These are phyloP conservation scores for Diaporthe batatas DNA, from an alignment of 2,329 filamentous ascomycete species.

Conservation along the genomic window DNA sequence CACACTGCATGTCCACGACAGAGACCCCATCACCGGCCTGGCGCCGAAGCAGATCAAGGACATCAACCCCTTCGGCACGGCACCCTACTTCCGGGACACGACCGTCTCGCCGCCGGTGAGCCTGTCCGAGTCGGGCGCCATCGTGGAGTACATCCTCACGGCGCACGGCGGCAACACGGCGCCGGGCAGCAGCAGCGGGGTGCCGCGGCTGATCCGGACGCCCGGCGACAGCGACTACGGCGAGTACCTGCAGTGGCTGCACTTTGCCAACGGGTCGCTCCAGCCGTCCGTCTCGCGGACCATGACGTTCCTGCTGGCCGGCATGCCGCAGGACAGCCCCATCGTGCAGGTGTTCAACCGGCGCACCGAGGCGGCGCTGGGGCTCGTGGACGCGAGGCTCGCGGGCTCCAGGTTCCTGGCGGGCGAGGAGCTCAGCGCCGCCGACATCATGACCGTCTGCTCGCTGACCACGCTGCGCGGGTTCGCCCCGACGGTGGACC, in stretches of 20 bases:
- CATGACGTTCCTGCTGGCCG: slow-evolving; percentile 54
- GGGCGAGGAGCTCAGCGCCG: slow-evolving; percentile 72
- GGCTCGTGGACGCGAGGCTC: slow-evolving; percentile 64
- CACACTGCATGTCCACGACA: slow-evolving; percentile 48
- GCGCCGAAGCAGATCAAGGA: slow-evolving; percentile 56
- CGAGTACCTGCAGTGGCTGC: slow-evolving; percentile 75
- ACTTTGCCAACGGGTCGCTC: slow-evolving; percentile 62
- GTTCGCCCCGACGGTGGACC: slow-evolving; percentile 58
- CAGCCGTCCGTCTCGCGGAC: slow-evolving; percentile 32
- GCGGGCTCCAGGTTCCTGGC: slow-evolving; percentile 66
- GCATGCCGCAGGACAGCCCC: slow-evolving; percentile 47
- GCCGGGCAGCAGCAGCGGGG: slow-evolving; percentile 14
- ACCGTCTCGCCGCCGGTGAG: slow-evolving; percentile 53
- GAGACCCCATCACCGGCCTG: slow-evolving; percentile 49
- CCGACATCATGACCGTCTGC: slow-evolving; percentile 75
- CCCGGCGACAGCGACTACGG: slow-evolving; percentile 66
- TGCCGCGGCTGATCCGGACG: slow-evolving; percentile 53
- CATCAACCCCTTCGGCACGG: slow-evolving; percentile 65
- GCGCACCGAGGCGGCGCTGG: slow-evolving; percentile 50
- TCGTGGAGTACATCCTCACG: slow-evolving; percentile 71
- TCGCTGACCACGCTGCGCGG: slow-evolving; percentile 71
- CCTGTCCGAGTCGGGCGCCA: slow-evolving; percentile 71
- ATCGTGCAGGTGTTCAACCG: slow-evolving; percentile 49
- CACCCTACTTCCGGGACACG: slow-evolving; percentile 72
- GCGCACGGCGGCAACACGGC: slow-evolving; percentile 32